Evolutionary conservation across 495 filamentous ascomycete species (phyloP).

Genomic region (Penicillium coffeae): DNA sequence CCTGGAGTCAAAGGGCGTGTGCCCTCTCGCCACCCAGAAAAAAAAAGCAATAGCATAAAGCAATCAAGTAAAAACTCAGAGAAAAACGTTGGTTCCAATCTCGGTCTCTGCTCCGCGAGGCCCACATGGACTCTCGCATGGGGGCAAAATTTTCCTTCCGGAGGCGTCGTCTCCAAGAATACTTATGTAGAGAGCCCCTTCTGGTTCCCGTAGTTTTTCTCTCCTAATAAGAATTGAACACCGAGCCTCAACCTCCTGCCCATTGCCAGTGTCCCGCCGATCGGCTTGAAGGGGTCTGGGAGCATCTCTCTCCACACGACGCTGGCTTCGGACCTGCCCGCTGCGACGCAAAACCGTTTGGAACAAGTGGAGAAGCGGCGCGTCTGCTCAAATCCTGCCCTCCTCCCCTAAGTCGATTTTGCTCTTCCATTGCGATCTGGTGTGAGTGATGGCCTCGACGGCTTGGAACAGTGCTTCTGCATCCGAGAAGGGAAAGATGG

Average conservation of each 20-base stretch:
- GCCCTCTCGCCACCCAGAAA: neutral
- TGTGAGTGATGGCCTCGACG: slow-evolving; percentile 24
- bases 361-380: neutral
- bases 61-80: neutral
- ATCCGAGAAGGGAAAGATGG: slow-evolving; percentile 31
- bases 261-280: too few relatives aligned
- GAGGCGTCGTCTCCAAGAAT: neutral
- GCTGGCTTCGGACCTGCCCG: neutral
- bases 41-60: neutral
- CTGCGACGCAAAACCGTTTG: neutral
- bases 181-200: too few relatives aligned
- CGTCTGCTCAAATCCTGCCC: neutral
- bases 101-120: neutral
- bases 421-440: neutral
- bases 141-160: neutral
- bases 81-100: neutral
- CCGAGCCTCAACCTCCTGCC: too few relatives aligned
- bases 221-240: too few relatives aligned
- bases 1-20: neutral
- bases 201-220: too few relatives aligned
- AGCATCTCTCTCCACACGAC: neutral
- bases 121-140: neutral
- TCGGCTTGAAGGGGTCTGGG: neutral
- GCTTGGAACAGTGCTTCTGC: slow-evolving; percentile 9
- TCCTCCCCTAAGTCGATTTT: neutral